Evolutionary conservation across 371 early-diverging fungal genomes (phyloP).

Genomic region (Mucor piriformis): DNA sequence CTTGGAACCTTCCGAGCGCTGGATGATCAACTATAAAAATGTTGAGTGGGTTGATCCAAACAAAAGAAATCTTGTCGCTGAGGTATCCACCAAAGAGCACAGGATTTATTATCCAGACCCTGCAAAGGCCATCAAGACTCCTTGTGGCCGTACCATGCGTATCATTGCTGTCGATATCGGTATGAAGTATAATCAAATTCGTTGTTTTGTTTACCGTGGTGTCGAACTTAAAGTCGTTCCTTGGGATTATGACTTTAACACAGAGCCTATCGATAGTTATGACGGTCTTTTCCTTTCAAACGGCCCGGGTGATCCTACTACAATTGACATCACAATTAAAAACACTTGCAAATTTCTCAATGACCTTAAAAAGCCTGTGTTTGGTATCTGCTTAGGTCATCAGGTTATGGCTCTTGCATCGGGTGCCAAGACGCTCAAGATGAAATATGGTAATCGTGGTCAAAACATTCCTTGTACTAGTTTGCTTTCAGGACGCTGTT

Average conservation of each 20-base stretch:
- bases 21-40: constrained; percentile 75
- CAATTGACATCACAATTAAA: constrained; percentile 73
- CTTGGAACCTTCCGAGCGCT: constrained; percentile 40
- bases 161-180: constrained; percentile 95
- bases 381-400: constrained; percentile 98
- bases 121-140: constrained; percentile 60
- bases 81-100: constrained; percentile 85
- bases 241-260: constrained; percentile 90
- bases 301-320: constrained; percentile 97
- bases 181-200: constrained; percentile 97
- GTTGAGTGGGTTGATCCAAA: constrained; percentile 94
- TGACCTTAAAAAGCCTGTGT: constrained; percentile 84
- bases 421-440: constrained; percentile 91
- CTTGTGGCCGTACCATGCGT: constrained; percentile 80
- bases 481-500: constrained; percentile 92
- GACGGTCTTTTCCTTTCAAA: constrained; percentile 96
- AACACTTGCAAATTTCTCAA: constrained; percentile 68
- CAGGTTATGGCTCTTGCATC: constrained; percentile 93
- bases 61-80: constrained; percentile 87
- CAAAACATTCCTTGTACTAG: constrained; percentile 98
- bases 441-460: constrained; percentile 98
- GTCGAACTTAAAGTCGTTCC: constrained; percentile 94
- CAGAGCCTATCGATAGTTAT: constrained; percentile 68
- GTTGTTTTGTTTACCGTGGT: constrained; percentile 93
- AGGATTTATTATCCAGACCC: constrained; percentile 75